A percentile compares a stretch with the other conserved stretches of the same genome.
These are phyloP conservation scores for Talaromyces funiculosus DNA, from an alignment of 2,329 filamentous ascomycete genomes.

Conservation along the genomic window DNA sequence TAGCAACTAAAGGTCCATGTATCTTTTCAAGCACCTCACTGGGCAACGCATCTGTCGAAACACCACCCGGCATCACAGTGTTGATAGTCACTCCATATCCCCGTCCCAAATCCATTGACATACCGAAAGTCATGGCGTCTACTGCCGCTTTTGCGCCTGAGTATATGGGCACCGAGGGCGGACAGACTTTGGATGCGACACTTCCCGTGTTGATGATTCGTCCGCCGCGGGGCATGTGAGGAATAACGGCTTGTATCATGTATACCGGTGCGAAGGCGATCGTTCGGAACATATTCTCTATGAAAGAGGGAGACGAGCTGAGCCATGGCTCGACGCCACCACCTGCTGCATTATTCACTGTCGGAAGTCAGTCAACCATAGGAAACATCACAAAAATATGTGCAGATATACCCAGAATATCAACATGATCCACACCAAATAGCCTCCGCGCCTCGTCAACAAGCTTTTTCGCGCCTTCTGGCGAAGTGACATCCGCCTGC, in stretches of 20 bases:
- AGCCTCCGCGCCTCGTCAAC: constrained; percentile 13
- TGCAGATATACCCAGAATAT: constrained; percentile 20
- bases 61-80: constrained; percentile 38
- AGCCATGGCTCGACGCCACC: constrained; percentile 13
- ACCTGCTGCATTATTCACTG: constrained; percentile 21
- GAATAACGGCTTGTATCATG: constrained; percentile 18
- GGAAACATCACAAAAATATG: too few species aligned
- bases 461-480: constrained; percentile 15
- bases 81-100: constrained; percentile 42
- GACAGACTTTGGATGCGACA: constrained; percentile 24
- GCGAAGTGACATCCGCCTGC: constrained; percentile 18
- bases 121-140: constrained; percentile 17
- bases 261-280: constrained; percentile 18
- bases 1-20: constrained; percentile 15
- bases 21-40: constrained; percentile 6
- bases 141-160: constrained; percentile 20
- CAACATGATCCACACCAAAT: constrained; percentile 17
- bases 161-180: constrained; percentile 16
- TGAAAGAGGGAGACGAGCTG: constrained; percentile 7
- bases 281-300: constrained; percentile 15
- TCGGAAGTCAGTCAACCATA: constrained; percentile 2
- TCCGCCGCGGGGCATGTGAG: constrained; percentile 29
- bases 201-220: constrained; percentile 33
- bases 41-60: constrained; percentile 31
- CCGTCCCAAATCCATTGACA: constrained; percentile 26